phyloP scores from a whole-genome alignment of 441 rosid genomes.

The Populus hybrid region DNA sequence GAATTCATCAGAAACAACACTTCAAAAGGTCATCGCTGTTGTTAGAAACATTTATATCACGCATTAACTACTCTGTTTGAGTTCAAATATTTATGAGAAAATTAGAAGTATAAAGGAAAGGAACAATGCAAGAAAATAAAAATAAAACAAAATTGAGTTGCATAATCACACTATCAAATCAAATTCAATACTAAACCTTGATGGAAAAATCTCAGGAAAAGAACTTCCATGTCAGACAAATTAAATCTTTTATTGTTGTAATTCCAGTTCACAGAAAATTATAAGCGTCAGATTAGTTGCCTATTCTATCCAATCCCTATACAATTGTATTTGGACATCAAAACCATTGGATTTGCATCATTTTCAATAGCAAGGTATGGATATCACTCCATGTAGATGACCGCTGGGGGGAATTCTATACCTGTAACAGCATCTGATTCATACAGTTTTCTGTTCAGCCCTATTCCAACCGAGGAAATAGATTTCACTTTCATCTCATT shows the following conservation, averaged over 20 bases:
- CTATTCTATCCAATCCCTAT: background rate
- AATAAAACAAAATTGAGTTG: background rate
- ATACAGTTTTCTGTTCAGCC: background rate
- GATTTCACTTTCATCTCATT: background rate
- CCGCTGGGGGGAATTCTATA: background rate
- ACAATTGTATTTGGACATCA: background rate
- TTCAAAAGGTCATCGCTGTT: background rate
- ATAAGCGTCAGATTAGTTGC: background rate
- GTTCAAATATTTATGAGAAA: background rate
- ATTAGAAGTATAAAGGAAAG: background rate
- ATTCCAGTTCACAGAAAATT: background rate
- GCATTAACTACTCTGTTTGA: background rate
- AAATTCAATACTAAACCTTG: background rate
- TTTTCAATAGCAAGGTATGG: background rate
- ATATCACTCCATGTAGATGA: background rate
- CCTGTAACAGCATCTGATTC: background rate
- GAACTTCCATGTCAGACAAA: background rate
- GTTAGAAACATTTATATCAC: background rate
- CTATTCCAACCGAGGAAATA: background rate
- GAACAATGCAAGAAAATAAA: background rate
- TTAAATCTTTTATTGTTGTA: background rate
- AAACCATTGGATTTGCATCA: background rate
- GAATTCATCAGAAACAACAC: slow-evolving; percentile 17
- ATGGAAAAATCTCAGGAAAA: background rate
- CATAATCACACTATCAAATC: slow-evolving; percentile 4